Base-by-base conservation (phyloP, 1,139 yeast species). In the Sugiyamaella sp. region DNA sequence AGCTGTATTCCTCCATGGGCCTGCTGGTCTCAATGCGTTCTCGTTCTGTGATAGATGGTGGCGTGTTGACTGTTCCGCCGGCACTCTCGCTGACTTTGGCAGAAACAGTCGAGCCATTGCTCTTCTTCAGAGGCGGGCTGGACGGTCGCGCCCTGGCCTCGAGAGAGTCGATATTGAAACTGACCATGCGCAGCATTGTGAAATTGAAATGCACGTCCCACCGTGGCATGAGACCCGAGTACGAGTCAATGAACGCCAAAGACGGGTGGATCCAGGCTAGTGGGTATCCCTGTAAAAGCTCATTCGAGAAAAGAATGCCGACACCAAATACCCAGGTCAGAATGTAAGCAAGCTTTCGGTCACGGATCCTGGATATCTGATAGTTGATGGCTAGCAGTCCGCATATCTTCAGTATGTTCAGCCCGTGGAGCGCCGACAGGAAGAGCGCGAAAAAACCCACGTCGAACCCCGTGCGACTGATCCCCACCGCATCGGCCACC, bases 151-250 rank as follows among this genome's bases (percentile, higher is more conserved):
- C 10, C 39, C 43, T 52, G 4, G 68, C 67, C 25, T 62, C 62
- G 38, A 69, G 69, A 64, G 79, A 89, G 70, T 95, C 99, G 60
- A 88, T 69, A 60, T 88, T 88, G 70, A 79, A 93, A 54, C 97
- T 88, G 47, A 95, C 72, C 80, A 90, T 81, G 61, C 97, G 78
- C 52, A 95, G 77, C 59, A 93, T 74, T 0, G 96, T 85, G 70
- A 95, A 89, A 70, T 93, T 95, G 77, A 84, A 95, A 64, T 88
- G 89, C 6, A 95, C 97, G 66, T 93, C 98, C 99, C 99, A 95
- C 61, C 98, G 77, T 17, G 82, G 78, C 60, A 93, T 84, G 22
- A 91, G 78, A 0, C 99, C 98, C 3, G 72, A 63, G 47, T 63
- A 66, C 25, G 61, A 65, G 53, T 67, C 95, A 61, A 89, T 67